Base-by-base conservation (phyloP, 768 basidiomycete species). In the Tephrocybe sp. region DNA sequence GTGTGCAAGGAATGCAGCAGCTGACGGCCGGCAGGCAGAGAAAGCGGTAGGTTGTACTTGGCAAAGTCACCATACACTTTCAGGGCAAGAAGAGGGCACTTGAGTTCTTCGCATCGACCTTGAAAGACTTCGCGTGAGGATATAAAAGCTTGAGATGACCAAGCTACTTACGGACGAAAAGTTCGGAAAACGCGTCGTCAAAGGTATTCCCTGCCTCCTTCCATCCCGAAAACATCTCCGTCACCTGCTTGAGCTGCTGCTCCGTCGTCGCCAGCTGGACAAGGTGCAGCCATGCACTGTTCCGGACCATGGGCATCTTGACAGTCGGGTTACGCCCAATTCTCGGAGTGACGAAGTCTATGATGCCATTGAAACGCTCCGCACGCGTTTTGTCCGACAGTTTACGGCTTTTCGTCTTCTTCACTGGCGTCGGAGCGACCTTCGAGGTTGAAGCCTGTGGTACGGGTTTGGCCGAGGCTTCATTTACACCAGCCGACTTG, bases 101-200 rank as follows among this genome's bases (percentile, higher is more conserved):
- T 61, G 1, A 87, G 74, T 58, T 85, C 76, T 53, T 77, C 71
- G 48, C 85, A 88, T 8, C 86, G 85, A 20, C 79, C 86, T 89
- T 45, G 12, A 32, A 34, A 17, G 28, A 36, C 15, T n/a, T 8
- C 34, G 10, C 30, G 51, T 39, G 2, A 45, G 15, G 44, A 3
- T 23, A 8, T 37, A 12, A 25, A 28, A 28, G 20, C 2, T 10
- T 18, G 12, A 18, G 33, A 21, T 9, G 2, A 26, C 18, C 9
- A 38, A 26, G 14, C 14, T 2, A 79, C 83, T 64, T 63, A 86
- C 85, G 76, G 48, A 79, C 70, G 58, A 87, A 81, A 23, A 68
- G 66, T 55, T 80, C 79, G 0, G 73, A 66, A 43, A 79, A 76
- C 0, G 62, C 42, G 1, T 63, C 55, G 11, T 64, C 65, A 50